These are phyloP conservation scores for Ceratocystis colombiana DNA, from an alignment of 2,329 filamentous ascomycete genomes.

Conservation along the genomic window DNA sequence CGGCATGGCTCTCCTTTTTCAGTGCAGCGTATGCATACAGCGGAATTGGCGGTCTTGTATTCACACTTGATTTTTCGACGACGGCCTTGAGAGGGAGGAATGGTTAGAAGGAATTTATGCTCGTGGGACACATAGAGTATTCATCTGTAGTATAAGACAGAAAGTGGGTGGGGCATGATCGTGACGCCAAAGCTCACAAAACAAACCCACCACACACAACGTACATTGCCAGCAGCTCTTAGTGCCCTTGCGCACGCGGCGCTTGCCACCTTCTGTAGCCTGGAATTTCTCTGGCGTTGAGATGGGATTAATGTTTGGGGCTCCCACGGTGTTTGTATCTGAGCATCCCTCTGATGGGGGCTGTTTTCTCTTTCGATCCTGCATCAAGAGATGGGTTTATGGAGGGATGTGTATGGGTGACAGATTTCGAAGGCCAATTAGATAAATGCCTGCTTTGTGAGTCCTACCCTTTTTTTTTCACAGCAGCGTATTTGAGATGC, in stretches of 20 bases:
- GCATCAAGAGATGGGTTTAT: constrained; percentile 7
- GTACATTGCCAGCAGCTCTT: constrained; percentile 52
- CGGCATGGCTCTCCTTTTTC: constrained; percentile 38
- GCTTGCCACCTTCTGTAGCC: constrained; percentile 21
- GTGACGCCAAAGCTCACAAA: neutral
- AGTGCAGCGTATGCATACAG: constrained; percentile 40
- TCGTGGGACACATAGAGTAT: too few species aligned
- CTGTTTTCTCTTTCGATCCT: constrained; percentile 22
- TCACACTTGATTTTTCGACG: constrained; percentile 46
- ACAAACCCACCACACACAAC: constrained; percentile 22
- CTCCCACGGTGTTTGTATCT: neutral
- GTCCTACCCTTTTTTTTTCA: neutral
- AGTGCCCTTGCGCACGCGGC: constrained; percentile 44
- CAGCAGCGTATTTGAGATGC: neutral
- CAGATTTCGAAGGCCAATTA: neutral
- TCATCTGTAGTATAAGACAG: too few species aligned
- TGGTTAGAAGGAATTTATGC: neutral
- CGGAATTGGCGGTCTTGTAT: constrained; percentile 35
- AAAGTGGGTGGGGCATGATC: too few species aligned
- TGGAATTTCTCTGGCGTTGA: constrained; percentile 4
- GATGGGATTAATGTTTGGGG: neutral
- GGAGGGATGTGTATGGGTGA: neutral
- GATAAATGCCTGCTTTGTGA: neutral
- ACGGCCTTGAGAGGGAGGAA: constrained; percentile 28
- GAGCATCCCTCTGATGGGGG: constrained; percentile 15